A percentile compares a stretch with the other conserved stretches of the same genome.
Conservation (phyloP, 2,329 filamentous ascomycete genomes). For the Apiospora kogelbergensis region DNA sequence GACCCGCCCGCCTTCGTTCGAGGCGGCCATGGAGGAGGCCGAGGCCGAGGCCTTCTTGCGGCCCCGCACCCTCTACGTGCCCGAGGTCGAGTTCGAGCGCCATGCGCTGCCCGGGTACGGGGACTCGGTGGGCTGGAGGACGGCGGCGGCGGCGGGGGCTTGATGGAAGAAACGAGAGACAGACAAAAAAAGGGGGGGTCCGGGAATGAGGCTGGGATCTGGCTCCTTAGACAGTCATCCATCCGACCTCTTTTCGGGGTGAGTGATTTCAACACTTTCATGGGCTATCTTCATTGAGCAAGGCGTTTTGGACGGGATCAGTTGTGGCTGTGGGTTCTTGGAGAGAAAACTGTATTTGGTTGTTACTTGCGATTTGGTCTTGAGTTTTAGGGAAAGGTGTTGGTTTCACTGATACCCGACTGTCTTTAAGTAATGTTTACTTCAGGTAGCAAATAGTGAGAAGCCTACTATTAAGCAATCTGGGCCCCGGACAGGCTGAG, state of each 20-base stretch:
- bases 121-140: slow-evolving; percentile 13
- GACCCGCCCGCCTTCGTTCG: slow-evolving; percentile 46
- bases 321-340: not conserved
- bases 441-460: no score
- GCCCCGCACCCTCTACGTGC: slow-evolving; percentile 39
- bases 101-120: slow-evolving; percentile 37
- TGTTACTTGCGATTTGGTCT: not conserved
- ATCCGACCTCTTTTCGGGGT: not conserved
- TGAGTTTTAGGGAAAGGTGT: not conserved
- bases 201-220: not conserved
- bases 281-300: not conserved
- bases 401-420: not conserved
- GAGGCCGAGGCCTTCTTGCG: slow-evolving; percentile 44
- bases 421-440: not conserved
- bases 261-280: not conserved
- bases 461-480: no score
- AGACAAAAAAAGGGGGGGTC: not conserved
- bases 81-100: slow-evolving; percentile 30
- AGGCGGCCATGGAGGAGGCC: slow-evolving; percentile 46
- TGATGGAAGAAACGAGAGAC: no score
- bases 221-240: not conserved
- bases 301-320: not conserved
- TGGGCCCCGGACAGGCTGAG: no score
- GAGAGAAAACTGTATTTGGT: not conserved
- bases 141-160: not conserved